phyloP scores from a whole-genome alignment of 768 basidiomycete genomes.

The Auriculariales sp. region DNA sequence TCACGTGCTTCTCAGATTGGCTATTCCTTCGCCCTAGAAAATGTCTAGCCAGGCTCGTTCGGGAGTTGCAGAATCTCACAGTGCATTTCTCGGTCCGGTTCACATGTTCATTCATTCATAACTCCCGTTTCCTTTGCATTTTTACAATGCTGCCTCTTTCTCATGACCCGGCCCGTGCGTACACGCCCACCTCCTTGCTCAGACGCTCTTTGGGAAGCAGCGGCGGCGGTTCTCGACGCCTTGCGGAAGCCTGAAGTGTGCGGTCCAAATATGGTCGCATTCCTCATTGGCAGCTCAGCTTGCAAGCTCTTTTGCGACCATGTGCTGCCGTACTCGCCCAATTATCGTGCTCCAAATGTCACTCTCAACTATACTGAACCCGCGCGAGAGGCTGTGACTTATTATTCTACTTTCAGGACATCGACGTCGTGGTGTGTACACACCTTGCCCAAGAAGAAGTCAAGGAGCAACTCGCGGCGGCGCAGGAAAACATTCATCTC shows the following conservation, averaged over 20 bases:
- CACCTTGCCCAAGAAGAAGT: not conserved
- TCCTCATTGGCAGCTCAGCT: not conserved
- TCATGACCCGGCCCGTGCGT: too few relatives aligned
- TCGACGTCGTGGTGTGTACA: not conserved
- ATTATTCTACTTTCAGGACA: not conserved
- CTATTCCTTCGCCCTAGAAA: too few relatives aligned
- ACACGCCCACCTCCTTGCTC: too few relatives aligned
- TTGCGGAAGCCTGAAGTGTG: not conserved
- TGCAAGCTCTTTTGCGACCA: not conserved
- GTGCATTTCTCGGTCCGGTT: too few relatives aligned
- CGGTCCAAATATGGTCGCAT: not conserved
- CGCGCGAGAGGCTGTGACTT: too few relatives aligned
- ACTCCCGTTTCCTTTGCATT: too few relatives aligned
- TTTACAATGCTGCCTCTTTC: too few relatives aligned
- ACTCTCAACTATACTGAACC: not conserved
- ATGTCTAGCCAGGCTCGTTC: too few relatives aligned
- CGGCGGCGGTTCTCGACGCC: not conserved
- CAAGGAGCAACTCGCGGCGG: not conserved
- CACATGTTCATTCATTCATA: too few relatives aligned
- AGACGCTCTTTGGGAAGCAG: too few relatives aligned
- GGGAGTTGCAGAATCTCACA: too few relatives aligned
- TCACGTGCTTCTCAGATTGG: too few relatives aligned
- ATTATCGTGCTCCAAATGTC: not conserved
- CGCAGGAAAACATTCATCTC: not conserved
- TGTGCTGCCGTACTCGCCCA: not conserved